Evolutionary conservation across 225 moss, liverwort and hornwort genomes (phyloP).

Genomic region (Thuidium tamariscinum): DNA sequence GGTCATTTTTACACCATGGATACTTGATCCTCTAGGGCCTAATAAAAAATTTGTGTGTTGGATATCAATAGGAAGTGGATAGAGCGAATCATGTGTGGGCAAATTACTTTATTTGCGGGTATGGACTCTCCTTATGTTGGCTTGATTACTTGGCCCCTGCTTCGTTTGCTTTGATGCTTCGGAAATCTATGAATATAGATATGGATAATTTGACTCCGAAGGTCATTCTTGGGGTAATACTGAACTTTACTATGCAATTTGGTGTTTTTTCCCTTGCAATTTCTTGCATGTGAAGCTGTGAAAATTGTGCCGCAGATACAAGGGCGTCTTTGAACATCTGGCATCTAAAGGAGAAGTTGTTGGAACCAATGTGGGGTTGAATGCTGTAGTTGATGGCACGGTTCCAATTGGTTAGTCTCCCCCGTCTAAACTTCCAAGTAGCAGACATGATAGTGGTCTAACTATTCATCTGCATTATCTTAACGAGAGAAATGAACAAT

Average conservation of each 20-base stretch:
- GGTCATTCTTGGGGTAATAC: neutral
- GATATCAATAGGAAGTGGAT: constrained; percentile 55
- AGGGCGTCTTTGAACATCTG: constrained; percentile 88
- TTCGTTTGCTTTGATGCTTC: neutral
- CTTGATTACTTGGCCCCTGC: neutral
- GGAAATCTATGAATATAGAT: neutral
- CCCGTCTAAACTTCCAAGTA: neutral
- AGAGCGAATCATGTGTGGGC: constrained; percentile 73
- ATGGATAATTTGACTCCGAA: neutral
- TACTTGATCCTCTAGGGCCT: neutral
- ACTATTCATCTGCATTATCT: neutral
- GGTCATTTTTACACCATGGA: neutral
- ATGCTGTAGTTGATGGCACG: constrained; percentile 65
- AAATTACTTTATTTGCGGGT: constrained; percentile 94
- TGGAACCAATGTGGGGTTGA: constrained; percentile 40
- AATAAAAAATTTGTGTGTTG: neutral
- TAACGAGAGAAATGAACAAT: neutral
- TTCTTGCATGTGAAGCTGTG: neutral
- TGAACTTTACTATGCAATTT: neutral
- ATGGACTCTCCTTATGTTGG: neutral
- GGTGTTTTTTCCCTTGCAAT: neutral
- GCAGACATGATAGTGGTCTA: neutral
- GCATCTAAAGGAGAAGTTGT: constrained; percentile 32
- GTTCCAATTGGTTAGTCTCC: constrained; percentile 70
- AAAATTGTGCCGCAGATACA: constrained; percentile 35